Evolutionary conservation across 2,329 filamentous ascomycete genomes (phyloP).

Genomic region (Neonectria magnoliae): DNA sequence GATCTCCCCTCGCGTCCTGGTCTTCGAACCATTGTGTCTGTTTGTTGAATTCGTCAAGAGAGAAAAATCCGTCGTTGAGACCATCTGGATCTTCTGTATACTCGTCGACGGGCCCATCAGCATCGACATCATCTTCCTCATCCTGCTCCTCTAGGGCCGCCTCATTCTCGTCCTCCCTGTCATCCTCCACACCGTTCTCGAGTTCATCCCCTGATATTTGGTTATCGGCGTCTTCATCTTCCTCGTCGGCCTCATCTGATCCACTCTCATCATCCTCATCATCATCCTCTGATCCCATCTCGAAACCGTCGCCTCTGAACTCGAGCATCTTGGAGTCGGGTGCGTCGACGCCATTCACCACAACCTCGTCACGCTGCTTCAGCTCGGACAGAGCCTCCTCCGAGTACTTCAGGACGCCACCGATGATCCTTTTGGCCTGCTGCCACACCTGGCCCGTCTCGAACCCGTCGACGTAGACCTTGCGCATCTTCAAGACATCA

Average conservation of each 20-base stretch:
- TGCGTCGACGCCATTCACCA: constrained; percentile 42
- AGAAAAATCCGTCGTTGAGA: constrained; percentile 98
- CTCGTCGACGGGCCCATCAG: constrained; percentile 58
- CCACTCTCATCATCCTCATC: constrained; percentile 45
- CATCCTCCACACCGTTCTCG: constrained; percentile 42
- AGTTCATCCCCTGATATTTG: constrained; percentile 33
- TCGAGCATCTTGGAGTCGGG: constrained; percentile 40
- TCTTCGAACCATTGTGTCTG: constrained; percentile 90
- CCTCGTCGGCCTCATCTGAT: constrained; percentile 40
- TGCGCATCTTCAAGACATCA: constrained; percentile 77
- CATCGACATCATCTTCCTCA: constrained; percentile 51
- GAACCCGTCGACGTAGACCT: constrained; percentile 88
- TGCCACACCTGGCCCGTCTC: constrained; percentile 92
- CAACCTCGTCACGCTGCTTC: constrained; percentile 60
- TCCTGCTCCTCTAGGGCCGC: constrained; percentile 52
- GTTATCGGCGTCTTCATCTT: constrained; percentile 41
- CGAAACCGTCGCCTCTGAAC: constrained; percentile 45
- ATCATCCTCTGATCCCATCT: constrained; percentile 44
- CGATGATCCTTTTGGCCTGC: constrained; percentile 86
- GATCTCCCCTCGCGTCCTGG: constrained; percentile 81
- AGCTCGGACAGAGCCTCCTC: constrained; percentile 59
- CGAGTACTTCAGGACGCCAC: constrained; percentile 61
- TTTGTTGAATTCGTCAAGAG: constrained; percentile 96
- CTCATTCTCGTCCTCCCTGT: constrained; percentile 49
- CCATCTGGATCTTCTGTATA: constrained; percentile 74